Base-by-base conservation (phyloP, 1,284 basidiomycete species). In the Agroathelia rolfsii region DNA sequence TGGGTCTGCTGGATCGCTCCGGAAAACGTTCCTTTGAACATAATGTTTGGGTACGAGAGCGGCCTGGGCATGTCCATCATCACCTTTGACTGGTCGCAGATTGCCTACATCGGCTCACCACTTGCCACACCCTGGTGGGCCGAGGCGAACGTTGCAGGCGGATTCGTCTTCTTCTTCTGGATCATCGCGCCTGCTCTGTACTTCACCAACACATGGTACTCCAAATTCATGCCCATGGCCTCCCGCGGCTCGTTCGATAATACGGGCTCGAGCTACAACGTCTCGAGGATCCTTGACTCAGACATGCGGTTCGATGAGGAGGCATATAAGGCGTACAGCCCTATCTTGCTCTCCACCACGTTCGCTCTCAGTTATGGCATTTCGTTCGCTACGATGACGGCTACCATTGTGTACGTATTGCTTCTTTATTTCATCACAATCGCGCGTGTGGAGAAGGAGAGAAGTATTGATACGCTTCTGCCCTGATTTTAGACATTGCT, bases 111-210 rank as follows among this genome's bases (percentile, higher is more conserved):
- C 23, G 71, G 71, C 6, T 74, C 71, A 33, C 77, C 77, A 22
- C 62, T 74, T 24, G 63, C 69, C 6, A 72, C 73, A 6, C 74
- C 75, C 0, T 78, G 75, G 77, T 81, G 77, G 78, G 76, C 77
- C 3, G 76, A 77, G 48, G 84, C 81, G 33, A 95, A 95, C 55
- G 66, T 90, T 28, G 71, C 78, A 11, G 64, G 60, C 24, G 88
- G 86, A 2, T 94, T 93, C 50, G 52, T 86, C 11, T 53, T 86
- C 39, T 80, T 81, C 58, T 81, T 74, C 58, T 82, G 76, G 85
- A 57, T 90, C 43, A 40, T 86, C 28, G 72, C 76, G 3, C 85
- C 87, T 0, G 56, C 80, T 17, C 52, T 76, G 19, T 76, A 78
- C 46, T 80, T 73, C 45, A 64, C 61, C 22, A 76, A 81, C 45